phyloP scores from a whole-genome alignment of 1,284 basidiomycete species.

The Phylloporus sp. region DNA sequence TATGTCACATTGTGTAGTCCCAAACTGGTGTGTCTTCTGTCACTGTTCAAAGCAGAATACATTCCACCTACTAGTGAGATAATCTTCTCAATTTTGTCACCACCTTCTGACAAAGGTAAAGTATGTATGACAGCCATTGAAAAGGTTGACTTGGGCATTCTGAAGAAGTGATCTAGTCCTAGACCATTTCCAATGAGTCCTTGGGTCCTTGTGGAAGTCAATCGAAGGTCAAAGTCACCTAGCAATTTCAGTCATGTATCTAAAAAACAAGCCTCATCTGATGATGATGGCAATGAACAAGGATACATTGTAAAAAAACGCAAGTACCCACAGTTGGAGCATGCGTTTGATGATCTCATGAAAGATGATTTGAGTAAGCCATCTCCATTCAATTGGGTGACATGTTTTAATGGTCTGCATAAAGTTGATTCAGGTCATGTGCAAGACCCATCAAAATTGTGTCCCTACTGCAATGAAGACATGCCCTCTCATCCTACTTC shows the following conservation, averaged over 20 bases:
- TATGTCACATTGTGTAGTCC: conserved; percentile 17
- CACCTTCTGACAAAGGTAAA: conserved; percentile 36
- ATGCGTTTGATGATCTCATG: conserved; percentile 24
- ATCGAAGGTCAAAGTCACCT: conserved; percentile 30
- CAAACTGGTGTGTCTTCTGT: conserved; percentile 30
- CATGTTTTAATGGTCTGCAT: too few species aligned
- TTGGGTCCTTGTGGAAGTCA: conserved; percentile 49
- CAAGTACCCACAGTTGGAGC: conserved; percentile 35
- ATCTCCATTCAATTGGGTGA: too few species aligned
- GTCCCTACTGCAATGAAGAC: conserved; percentile 79
- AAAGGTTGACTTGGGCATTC: background rate
- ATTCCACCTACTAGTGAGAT: conserved; percentile 18
- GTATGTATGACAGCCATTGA: conserved; percentile 7
- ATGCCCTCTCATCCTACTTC: conserved; percentile 71
- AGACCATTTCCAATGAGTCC: conserved; percentile 63
- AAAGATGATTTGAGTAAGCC: conserved; percentile 40
- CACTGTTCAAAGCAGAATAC: conserved; percentile 24
- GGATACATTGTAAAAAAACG: conserved; percentile 46
- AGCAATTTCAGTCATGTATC: conserved; percentile 26
- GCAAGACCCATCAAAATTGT: conserved; percentile 71
- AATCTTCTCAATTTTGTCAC: conserved; percentile 37
- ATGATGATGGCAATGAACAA: conserved; percentile 40
- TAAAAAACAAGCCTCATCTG: conserved; percentile 49
- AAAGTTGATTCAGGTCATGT: conserved; percentile 28
- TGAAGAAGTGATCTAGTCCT: conserved; percentile 16